Evolutionary conservation across 441 rosid genomes (phyloP), one percentile per base, ranked within the genome.

Genomic region (Populus hybrid): DNA sequence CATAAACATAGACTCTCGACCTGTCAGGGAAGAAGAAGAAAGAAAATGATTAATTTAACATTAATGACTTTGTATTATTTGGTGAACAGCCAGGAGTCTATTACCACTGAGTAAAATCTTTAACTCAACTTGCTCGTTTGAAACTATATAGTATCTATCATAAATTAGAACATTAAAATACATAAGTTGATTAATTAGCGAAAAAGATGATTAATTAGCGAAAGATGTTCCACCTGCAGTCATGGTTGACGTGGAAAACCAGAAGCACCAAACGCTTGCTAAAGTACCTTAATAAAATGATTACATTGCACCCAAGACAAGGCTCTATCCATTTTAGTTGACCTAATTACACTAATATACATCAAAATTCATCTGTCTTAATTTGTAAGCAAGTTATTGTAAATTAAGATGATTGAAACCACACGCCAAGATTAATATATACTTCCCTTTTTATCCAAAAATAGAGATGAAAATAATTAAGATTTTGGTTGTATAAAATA

Each of bases 301-400:
- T 63, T 66, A 29, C 71, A 18, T 69, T 8, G 9, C 20, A 63
- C 38, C 6, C 18, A 72, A 69, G 64, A 76, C 35, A 66, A 42
- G 78, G 63, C 16, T 71, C 29, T 28, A 72, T 79, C 85, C 82
- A 61, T 71, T 81, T 78, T 68, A 74, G 79, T 80, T 81, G 86
- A 84, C 84, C 87, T 76, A 82, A 75, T 78, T 73, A 18, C 31
- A 67, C 26, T 16, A 31, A 56, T 12, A 36, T 20, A 0, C 23
- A 1, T 31, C 29, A 28, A 28, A 28, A 28, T 28, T 28, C 29
- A 69, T 38, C 31, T 9, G 11, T 67, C 70, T 77, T 70, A 78
- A 82, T 79, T 84, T 50, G 69, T 79, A 40, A 78, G 75, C 86
- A 87, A 81, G 85, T 77, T 81, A 4, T 35, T 35, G 1, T 35